Conservation (phyloP, 2,329 filamentous ascomycete species). For the Hortaea werneckii region DNA sequence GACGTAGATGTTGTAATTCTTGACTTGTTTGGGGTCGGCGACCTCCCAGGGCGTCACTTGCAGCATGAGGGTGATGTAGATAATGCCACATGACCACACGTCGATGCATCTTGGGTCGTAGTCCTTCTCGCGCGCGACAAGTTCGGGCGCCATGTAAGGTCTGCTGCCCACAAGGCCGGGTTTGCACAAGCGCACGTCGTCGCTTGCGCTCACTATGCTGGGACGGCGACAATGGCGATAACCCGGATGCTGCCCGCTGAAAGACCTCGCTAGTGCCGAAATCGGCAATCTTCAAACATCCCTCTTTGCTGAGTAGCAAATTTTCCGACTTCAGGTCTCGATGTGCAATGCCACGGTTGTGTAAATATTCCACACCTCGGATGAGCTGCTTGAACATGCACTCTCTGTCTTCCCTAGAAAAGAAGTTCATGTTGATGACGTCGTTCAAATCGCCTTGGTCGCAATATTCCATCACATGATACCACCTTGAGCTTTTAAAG, state of each 20-base stretch:
- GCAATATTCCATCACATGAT: conserved; percentile 91
- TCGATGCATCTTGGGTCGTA: conserved; percentile 73
- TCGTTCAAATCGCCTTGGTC: conserved; percentile 69
- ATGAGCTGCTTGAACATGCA: conserved; percentile 87
- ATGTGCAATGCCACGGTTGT: conserved; percentile 76
- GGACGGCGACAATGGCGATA: conserved; percentile 43
- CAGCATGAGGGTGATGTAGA: conserved; percentile 68
- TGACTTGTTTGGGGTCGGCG: conserved; percentile 35
- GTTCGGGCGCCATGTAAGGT: conserved; percentile 81
- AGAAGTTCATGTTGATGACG: conserved; percentile 59
- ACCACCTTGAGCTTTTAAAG: conserved; percentile 60
- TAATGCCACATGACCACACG: conserved; percentile 76
- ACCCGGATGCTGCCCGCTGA: conserved; percentile 71
- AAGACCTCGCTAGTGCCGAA: conserved; percentile 82
- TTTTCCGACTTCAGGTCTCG: conserved; percentile 89
- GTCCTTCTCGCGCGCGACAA: conserved; percentile 54
- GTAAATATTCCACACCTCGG: conserved; percentile 71
- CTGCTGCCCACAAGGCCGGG: conserved; percentile 77
- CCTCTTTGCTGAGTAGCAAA: conserved; percentile 64
- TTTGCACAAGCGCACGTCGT: conserved; percentile 57
- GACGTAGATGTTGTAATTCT: conserved; percentile 56
- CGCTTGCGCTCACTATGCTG: conserved; percentile 62
- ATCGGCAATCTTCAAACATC: conserved; percentile 81
- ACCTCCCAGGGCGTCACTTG: conserved; percentile 65
- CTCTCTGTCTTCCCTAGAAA: conserved; percentile 58